Base-by-base conservation (phyloP, 2,329 filamentous ascomycete genomes). In the Penicillium sclerotiorum region DNA sequence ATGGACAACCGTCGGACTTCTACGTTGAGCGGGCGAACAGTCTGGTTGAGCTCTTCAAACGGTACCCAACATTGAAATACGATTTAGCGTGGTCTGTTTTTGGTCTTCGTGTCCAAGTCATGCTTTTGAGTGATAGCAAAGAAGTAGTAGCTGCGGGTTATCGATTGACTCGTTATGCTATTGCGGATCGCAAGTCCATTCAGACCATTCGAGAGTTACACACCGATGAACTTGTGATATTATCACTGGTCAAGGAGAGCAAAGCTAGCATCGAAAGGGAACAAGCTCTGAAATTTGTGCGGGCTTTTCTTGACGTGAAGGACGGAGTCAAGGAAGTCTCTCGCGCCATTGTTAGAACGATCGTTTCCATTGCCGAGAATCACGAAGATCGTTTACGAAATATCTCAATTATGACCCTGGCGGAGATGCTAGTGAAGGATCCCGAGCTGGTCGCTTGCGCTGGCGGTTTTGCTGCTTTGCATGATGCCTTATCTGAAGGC, bases 201-300 rank as follows among this genome's bases (percentile, higher is more conserved):
- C 88, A 89, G 67, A 96, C 87, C 42, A 96, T 99, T 53, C 85
- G 93, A 48, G 81, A 82, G 12, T 77, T 97, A 17, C 92, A 96
- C 59, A 97, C 91, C 0, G 95, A 99, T 68, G 93, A 90, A 62
- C 78, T 97, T 17, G 92, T 96, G 22, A 90, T 96, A 32, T 79
- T 93, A 62, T 97, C 94, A 1, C 77, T 99, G 27, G 90, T 95
- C 57, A 97, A 97, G 68, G 94, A 97, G 69, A 88, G 89, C 65
- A 97, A 96, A 70, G 90, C 93, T n/a, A 92, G 93, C 60, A 89
- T 99, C 15, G 94, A 99, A 74, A 84, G 95, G 46, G 94, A 99
- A 70, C 94, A 99, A 72, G 94, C 94, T 11, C 77, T 99, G 62
- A 99, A 99, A 69, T 96, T 99, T 68, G 87, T 97, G 21, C 85